Evolutionary conservation across 73 alveolate genomes (phyloP).

Genomic region (Paramecium sonneborni): DNA sequence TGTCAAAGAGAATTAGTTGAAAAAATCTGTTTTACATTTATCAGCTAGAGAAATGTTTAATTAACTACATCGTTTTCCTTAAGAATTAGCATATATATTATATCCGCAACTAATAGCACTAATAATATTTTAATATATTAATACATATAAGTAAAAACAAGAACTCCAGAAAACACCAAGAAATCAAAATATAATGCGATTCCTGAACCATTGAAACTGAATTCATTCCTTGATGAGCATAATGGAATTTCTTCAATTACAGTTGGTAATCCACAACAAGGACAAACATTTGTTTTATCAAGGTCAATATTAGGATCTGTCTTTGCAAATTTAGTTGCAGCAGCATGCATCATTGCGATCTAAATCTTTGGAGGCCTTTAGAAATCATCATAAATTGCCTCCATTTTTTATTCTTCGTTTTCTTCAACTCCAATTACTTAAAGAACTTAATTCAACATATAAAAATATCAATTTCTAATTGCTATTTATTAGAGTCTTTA

Average conservation of each 20-base stretch:
- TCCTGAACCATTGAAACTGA: slow-evolving; percentile 37
- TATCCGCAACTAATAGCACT: not conserved
- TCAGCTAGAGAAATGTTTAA: not conserved
- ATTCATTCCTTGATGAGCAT: not conserved
- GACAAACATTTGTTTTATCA: slow-evolving; percentile 28
- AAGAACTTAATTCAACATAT: not conserved
- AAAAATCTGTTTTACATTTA: not conserved
- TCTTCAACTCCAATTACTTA: not conserved
- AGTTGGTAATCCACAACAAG: slow-evolving; percentile 33
- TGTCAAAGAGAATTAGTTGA: not conserved
- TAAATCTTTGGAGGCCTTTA: slow-evolving; percentile 21
- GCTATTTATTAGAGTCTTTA: too few relatives aligned
- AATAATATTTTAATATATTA: too few relatives aligned
- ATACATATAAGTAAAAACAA: not conserved
- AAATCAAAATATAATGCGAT: not conserved
- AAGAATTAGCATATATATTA: not conserved
- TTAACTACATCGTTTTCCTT: not conserved
- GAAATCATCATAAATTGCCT: not conserved
- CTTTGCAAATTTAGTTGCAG: not conserved
- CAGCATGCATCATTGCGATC: slow-evolving; percentile 19
- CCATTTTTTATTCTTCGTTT: not conserved
- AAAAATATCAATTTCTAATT: too few relatives aligned
- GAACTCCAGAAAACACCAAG: not conserved
- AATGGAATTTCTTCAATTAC: not conserved
- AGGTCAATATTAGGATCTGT: not conserved